Evolutionary conservation across 1,139 yeast genomes (phyloP), one percentile per base, ranked within the genome.

Genomic region (Blastobotrys petasosporus): DNA sequence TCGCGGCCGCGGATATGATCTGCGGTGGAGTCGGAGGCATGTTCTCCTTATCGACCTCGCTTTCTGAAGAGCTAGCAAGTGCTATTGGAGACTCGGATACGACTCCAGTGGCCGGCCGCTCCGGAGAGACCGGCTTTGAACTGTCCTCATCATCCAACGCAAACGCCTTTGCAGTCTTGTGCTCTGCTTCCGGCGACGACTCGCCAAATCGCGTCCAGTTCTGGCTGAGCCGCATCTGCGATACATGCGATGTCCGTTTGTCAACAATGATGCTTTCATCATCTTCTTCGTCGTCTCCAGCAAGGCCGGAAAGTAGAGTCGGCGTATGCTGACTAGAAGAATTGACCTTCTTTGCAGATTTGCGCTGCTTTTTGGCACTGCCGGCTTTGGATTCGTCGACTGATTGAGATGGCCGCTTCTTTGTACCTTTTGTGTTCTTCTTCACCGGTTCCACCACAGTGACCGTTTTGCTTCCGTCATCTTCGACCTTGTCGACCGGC

Each of bases 181-280:
- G 4, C 7, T 13, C 16, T 13, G 30, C 23, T 28, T 29, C 46
- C 5, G 37, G 40, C 10, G 45, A 37, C 2, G 45, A 42, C 8
- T 41, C 48, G 15, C 33, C 39, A 17, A 41, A 37, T 12, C 39
- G 33, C 15, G 45, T 43, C 44, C 48, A 47, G 28, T 37, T 49
- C 32, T 49, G 44, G 23, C 43, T 41, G 8, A 31, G 20, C 35
- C 16, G 39, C 25, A 43, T 40, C 13, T 39, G 45, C 30, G 44
- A 31, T 20, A 46, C 35, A 28, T 42, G 44, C 13, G 42, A 28
- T 11, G 29, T 15, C 8, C 44, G 37, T 28, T 25, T 32, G 32
- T 29, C 32, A 7, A 7, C 7, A 7, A 20, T 20, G 4, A 20
- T 4, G 12, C 20, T 1, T 11, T 30, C 41, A n/a, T 38, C 39